Evolutionary conservation across 306 rosid genomes (phyloP).

Genomic region (Malus sieversii): DNA sequence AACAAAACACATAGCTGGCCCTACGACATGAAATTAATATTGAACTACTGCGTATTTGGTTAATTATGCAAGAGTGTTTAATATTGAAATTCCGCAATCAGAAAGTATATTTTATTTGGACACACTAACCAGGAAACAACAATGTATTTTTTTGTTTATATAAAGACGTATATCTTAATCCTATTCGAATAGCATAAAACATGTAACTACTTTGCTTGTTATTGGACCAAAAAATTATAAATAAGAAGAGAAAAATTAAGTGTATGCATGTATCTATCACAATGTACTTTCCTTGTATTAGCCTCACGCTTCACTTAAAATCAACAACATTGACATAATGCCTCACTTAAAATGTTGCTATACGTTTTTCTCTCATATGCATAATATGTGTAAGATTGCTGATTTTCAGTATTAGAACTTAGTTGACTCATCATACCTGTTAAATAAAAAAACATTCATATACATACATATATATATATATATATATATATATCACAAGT

Average conservation of each 20-base stretch:
- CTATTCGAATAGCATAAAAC: too few species aligned
- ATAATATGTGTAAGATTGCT: too few species aligned
- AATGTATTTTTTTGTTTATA: neutral
- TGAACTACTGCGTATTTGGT: neutral
- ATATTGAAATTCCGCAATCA: constrained; percentile 10
- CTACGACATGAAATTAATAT: neutral
- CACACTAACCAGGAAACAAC: neutral
- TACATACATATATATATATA: too few species aligned
- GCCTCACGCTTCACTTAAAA: too few species aligned
- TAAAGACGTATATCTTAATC: neutral
- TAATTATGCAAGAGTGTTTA: constrained; percentile 5
- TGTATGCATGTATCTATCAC: neutral
- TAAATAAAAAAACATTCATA: too few species aligned
- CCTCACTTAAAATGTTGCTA: too few species aligned
- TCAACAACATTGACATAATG: too few species aligned
- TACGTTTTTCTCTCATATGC: too few species aligned
- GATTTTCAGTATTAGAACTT: too few species aligned
- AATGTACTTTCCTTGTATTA: too few species aligned
- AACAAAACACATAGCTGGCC: constrained; percentile 4
- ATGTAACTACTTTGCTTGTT: neutral
- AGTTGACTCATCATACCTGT: too few species aligned
- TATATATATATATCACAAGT: neutral
- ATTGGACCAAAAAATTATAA: neutral
- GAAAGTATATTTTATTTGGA: constrained; percentile 7
- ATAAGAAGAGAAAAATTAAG: neutral